Evolutionary conservation across 2,329 filamentous ascomycete species (phyloP).

Genomic region (Fusarium zealandicum): DNA sequence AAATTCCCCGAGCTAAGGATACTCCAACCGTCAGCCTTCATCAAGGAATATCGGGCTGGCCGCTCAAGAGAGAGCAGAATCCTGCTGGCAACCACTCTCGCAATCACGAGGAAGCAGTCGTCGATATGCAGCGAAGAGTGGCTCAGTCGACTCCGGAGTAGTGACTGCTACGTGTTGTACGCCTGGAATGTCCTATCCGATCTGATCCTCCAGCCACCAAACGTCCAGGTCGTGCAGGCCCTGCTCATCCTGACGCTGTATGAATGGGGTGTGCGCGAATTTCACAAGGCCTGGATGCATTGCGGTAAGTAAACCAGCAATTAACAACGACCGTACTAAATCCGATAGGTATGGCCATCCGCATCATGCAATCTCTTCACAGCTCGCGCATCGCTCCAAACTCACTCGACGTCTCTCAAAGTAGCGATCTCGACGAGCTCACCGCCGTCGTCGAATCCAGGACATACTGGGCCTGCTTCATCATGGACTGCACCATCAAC

Average conservation of each 20-base stretch:
- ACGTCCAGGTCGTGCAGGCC: constrained; percentile 47
- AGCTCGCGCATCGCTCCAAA: constrained; percentile 31
- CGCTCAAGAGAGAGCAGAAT: constrained; percentile 40
- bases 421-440: constrained; percentile 16
- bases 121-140: constrained; percentile 19
- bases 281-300: constrained; percentile 54
- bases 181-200: constrained; percentile 20
- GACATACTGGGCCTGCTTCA: constrained; percentile 55
- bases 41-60: constrained; percentile 32
- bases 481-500: constrained; percentile 54
- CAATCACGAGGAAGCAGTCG: constrained; percentile 27
- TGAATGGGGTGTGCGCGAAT: constrained; percentile 53
- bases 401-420: constrained; percentile 25
- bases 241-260: constrained; percentile 50
- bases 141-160: constrained; percentile 6
- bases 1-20: constrained; percentile 47
- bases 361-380: constrained; percentile 38
- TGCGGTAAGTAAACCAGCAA: constrained; percentile 25
- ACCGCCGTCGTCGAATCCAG: constrained; percentile 46
- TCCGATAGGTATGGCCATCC: constrained; percentile 22
- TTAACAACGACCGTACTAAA: accelerated
- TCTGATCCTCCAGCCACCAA: constrained; percentile 29
- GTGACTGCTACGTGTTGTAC: constrained; percentile 24
- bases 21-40: constrained; percentile 45
- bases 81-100: constrained; percentile 27